phyloP scores from a whole-genome alignment of 176 grass and related monocot species.

The Triticum aestivum region IWGSC_CS_RefSeq_v2.1 NC_057802.1:153701438-153701937 shows the following conservation, averaged over 20 bases:
- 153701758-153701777: too few relatives aligned
- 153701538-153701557: conserved; percentile 9
- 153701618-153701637: background rate
- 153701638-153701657: background rate
- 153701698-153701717: background rate
- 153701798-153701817: too few relatives aligned
- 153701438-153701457: conserved; percentile 46
- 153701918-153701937: too few relatives aligned
- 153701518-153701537: conserved; percentile 4
- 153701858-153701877: too few relatives aligned
- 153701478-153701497: conserved; percentile 29
- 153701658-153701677: background rate
- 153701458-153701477: conserved; percentile 39
- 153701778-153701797: too few relatives aligned
- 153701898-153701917: too few relatives aligned
- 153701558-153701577: conserved; percentile 10
- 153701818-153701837: too few relatives aligned
- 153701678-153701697: background rate
- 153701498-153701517: background rate
- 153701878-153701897: too few relatives aligned
- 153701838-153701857: too few relatives aligned
- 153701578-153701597: conserved; percentile 33
- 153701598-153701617: background rate
- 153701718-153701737: too few relatives aligned
- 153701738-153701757: too few relatives aligned